These are phyloP conservation scores for Ustilago xerochloae DNA, from an alignment of 1,284 basidiomycete species.

Conservation along the genomic window DNA sequence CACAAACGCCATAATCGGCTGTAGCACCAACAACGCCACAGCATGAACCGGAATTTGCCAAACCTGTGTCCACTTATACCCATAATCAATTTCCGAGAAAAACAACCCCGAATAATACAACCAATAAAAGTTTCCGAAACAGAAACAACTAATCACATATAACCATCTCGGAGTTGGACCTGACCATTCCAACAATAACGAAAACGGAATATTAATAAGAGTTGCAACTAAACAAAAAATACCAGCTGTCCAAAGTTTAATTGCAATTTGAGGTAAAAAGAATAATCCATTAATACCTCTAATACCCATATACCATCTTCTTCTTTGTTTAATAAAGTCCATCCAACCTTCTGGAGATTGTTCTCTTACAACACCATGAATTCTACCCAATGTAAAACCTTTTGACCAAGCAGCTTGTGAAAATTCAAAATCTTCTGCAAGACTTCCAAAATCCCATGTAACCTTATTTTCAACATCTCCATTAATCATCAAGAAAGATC, in stretches of 20 bases:
- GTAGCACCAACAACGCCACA: constrained; percentile 65
- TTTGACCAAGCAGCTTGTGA: constrained; percentile 70
- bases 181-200: constrained; percentile 42
- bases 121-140: constrained; percentile 69
- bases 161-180: constrained; percentile 68
- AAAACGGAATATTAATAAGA: constrained; percentile 69
- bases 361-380: constrained; percentile 70
- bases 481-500: constrained; percentile 70
- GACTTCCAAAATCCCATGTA: constrained; percentile 67
- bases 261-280: constrained; percentile 69
- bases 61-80: constrained; percentile 59
- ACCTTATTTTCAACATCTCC: constrained; percentile 70
- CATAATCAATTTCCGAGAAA: constrained; percentile 67
- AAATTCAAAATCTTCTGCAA: constrained; percentile 70
- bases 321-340: constrained; percentile 70
- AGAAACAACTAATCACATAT: constrained; percentile 69
- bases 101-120: constrained; percentile 65
- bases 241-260: constrained; percentile 70
- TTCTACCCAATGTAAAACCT: constrained; percentile 69
- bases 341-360: constrained; percentile 68
- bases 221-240: constrained; percentile 69
- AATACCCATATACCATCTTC: constrained; percentile 70
- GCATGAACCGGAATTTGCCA: constrained; percentile 67
- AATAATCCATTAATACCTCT: constrained; percentile 67
- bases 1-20: constrained; percentile 69